phyloP scores from a whole-genome alignment of 192 early-diverging fungal species.

The Coemansia sp. region DNA sequence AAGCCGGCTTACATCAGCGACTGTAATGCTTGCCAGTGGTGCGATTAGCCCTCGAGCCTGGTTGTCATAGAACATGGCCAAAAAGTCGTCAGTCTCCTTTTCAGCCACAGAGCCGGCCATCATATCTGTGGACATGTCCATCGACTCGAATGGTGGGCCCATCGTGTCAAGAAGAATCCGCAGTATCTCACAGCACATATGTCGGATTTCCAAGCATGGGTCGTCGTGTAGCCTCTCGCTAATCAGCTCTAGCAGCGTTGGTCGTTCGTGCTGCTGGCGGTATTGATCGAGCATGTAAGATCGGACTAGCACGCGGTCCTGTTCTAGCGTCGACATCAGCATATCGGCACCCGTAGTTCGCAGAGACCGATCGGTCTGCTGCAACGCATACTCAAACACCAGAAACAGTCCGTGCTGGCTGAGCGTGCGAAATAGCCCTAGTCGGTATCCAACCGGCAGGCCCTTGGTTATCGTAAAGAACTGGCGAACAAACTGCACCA shows the following conservation, averaged over 20 bases:
- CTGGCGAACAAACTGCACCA: conserved; percentile 78
- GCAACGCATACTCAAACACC: conserved; percentile 71
- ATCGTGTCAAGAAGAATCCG: conserved; percentile 70
- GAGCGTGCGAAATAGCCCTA: conserved; percentile 67
- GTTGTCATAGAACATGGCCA: conserved; percentile 75
- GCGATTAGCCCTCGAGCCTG: conserved; percentile 62
- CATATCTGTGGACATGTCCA: conserved; percentile 28
- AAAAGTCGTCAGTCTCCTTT: conserved; percentile 70
- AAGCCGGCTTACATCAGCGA: conserved; percentile 29
- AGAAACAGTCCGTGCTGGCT: conserved; percentile 77
- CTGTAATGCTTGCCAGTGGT: conserved; percentile 60
- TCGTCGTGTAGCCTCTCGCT: conserved; percentile 65
- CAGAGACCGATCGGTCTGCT: conserved; percentile 56
- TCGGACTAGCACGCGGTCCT: conserved; percentile 76
- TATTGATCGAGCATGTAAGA: conserved; percentile 66
- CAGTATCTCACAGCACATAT: conserved; percentile 74
- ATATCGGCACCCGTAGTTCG: conserved; percentile 69
- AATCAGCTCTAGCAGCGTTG: conserved; percentile 66
- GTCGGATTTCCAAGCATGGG: conserved; percentile 63
- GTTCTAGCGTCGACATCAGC: conserved; percentile 70
- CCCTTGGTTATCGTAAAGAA: conserved; percentile 73
- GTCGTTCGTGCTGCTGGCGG: conserved; percentile 34
- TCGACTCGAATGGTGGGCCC: conserved; percentile 15
- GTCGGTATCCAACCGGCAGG: conserved; percentile 62
- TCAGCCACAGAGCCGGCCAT: conserved; percentile 27